phyloP scores from a whole-genome alignment of 83 land plant genomes.

The Thuja plicata region DNA sequence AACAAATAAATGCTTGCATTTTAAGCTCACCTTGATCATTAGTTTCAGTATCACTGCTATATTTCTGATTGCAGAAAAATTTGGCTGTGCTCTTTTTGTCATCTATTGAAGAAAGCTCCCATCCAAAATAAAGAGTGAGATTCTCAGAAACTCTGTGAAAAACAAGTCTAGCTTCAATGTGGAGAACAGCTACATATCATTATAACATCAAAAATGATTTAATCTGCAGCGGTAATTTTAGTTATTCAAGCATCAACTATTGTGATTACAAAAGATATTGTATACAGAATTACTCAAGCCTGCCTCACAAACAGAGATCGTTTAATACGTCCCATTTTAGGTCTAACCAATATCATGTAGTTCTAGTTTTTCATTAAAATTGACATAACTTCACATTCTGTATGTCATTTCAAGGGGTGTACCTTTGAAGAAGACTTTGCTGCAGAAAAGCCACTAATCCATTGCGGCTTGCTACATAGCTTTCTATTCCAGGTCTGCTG shows the following conservation, averaged over 20 bases:
- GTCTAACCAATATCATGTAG: background rate
- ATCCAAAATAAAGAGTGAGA: constrained; percentile 29
- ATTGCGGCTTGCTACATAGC: constrained; percentile 35
- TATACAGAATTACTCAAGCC: background rate
- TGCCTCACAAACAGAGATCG: background rate
- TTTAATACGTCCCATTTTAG: background rate
- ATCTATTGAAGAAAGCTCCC: constrained; percentile 27
- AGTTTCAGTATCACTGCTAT: background rate
- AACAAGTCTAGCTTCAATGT: background rate
- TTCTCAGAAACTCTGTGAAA: background rate
- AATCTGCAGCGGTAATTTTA: background rate
- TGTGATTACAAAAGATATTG: background rate
- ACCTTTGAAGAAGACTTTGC: constrained; percentile 33
- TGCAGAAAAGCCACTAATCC: constrained; percentile 41
- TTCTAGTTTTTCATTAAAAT: background rate
- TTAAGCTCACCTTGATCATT: background rate
- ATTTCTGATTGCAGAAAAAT: constrained; percentile 14
- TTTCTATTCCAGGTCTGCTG: constrained; percentile 18
- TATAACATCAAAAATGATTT: background rate
- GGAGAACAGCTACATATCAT: constrained; percentile 2
- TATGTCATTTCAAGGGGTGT: background rate
- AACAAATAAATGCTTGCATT: background rate
- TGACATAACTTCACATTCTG: background rate
- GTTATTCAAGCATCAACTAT: background rate
- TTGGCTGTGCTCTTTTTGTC: constrained; percentile 23